Percentiles rank a stretch among this genome's conserved stretches.
phyloP scores from a whole-genome alignment of 148 eudicot species.

The Chenopodium album region DNA sequence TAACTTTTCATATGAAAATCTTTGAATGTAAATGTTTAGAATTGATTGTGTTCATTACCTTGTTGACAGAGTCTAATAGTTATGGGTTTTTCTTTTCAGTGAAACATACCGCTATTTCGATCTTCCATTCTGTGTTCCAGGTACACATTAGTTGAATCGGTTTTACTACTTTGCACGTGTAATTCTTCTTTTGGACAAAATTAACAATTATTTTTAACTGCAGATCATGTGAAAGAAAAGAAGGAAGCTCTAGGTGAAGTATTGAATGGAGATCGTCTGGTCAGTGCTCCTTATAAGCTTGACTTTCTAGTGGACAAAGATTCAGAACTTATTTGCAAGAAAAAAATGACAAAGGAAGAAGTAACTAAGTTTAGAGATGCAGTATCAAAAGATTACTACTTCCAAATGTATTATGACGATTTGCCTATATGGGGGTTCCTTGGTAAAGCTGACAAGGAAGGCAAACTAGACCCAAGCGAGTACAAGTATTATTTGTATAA shows the following conservation, averaged over 20 bases:
- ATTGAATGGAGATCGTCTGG: slow-evolving; percentile 71
- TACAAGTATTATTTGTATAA: slow-evolving; percentile 56
- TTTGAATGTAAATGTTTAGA: background rate
- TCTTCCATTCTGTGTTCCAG: slow-evolving; percentile 70
- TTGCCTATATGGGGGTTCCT: slow-evolving; percentile 70
- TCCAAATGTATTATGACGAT: slow-evolving; percentile 78
- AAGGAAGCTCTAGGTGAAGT: slow-evolving; percentile 78
- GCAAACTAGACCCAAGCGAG: slow-evolving; percentile 52
- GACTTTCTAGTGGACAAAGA: slow-evolving; percentile 62
- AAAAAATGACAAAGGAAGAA: slow-evolving; percentile 50
- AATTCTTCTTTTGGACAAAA: background rate
- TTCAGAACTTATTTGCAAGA: slow-evolving; percentile 55
- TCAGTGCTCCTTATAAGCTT: slow-evolving; percentile 64
- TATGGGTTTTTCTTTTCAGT: slow-evolving; percentile 35
- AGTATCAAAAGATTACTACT: slow-evolving; percentile 65
- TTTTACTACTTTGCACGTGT: background rate
- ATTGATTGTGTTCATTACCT: background rate
- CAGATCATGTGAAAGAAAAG: slow-evolving; percentile 58
- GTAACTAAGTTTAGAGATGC: slow-evolving; percentile 58
- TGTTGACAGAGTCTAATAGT: slow-evolving; percentile 1
- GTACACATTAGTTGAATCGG: slow-evolving; percentile 10
- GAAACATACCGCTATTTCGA: slow-evolving; percentile 73
- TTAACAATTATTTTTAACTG: background rate
- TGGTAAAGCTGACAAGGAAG: slow-evolving; percentile 61
- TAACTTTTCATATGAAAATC: no score